Base-by-base conservation (phyloP, 352 stramenopile genomes). In the Globisporangium megalacanthum region DNA sequence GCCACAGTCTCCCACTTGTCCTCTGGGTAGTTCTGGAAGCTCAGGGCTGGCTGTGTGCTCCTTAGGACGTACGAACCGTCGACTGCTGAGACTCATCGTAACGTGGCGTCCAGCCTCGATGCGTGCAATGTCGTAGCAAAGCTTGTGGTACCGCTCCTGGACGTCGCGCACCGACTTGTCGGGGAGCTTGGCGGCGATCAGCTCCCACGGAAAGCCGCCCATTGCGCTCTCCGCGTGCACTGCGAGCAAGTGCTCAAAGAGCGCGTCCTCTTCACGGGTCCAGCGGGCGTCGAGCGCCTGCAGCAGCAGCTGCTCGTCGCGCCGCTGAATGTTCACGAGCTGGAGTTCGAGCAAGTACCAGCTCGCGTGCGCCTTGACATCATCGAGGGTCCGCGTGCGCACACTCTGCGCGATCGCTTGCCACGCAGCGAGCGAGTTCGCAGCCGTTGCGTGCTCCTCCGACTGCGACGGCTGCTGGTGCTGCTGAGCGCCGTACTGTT, bases 101-200 rank as follows among this genome's bases (percentile, higher is more conserved):
- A 89, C 68, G 33, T 88, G 77, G 44, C 88, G 71, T 0, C 79
- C 79, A 15, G 53, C 67, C 54, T 93, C 80, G 45, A 93, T 91
- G 13, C 73, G 66, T n/a, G 75, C 71, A 8, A 93, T 62, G 54
- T 93, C 83, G 49, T 87, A 77, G 54, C 83, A 87, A 31, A 91
- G 80, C 71, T 88, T 86, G 55, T 80, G 63, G 62, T 86, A 94
- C 45, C 83, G 70, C 48, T 88, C 79, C 10, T 83, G 73, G 5
- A 86, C 64, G 19, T 83, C 77, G 1, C 72, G 65, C 4, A 73
- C 56, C 2, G 67, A 74, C 54, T 89, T 92, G 17, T 70, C 72
- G 8, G 69, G 69, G 3, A 92, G 60, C 49, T 68, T 61, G 19
- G 66, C 69, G 3, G 79, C 78, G 65, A 94, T 87, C 0, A 61